A percentile compares a stretch with the other conserved stretches of the same genome.
These are phyloP conservation scores for Cutaneotrichosporon sp. DNA, from an alignment of 1,284 basidiomycete genomes.

Conservation along the genomic window DNA sequence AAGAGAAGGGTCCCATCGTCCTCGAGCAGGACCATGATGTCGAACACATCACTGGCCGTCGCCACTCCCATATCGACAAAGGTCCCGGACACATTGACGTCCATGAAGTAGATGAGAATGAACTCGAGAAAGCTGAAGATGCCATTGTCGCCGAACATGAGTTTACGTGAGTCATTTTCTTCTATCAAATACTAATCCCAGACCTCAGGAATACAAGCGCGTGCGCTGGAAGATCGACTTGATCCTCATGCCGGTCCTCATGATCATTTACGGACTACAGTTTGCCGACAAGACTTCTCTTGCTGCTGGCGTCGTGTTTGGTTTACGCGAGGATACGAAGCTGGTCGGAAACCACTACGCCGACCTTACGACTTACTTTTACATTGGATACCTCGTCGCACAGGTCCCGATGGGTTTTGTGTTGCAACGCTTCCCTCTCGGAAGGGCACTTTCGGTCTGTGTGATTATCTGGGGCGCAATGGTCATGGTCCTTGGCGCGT, in stretches of 20 bases:
- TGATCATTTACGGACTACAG: conserved; percentile 16
- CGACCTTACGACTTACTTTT: conserved; percentile 26
- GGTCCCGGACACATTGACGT: neutral
- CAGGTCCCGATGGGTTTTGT: conserved; percentile 31
- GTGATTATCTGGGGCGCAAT: conserved; percentile 29
- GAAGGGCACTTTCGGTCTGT: conserved; percentile 23
- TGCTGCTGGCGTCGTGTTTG: conserved; percentile 26
- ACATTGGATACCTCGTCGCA: conserved; percentile 30
- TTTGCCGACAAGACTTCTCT: conserved; percentile 14
- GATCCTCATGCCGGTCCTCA: conserved; percentile 22
- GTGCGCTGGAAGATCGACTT: conserved; percentile 21
- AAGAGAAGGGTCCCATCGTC: neutral
- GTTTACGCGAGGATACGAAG: conserved; percentile 24
- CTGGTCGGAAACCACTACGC: conserved; percentile 27
- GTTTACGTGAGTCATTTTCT: neutral
- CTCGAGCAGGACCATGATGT: neutral
- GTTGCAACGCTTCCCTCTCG: conserved; percentile 35
- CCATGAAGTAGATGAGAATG: neutral
- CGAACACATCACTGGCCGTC: neutral
- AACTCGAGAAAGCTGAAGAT: conserved; percentile 5
- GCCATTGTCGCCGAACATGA: conserved; percentile 8
- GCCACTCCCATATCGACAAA: neutral
- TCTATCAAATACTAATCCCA: neutral
- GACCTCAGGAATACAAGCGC: conserved; percentile 14
- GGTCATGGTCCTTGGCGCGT: conserved; percentile 29